Conservation (phyloP, 108 stramenopile species). For the Pseudonitzschia delicatissima region DNA sequence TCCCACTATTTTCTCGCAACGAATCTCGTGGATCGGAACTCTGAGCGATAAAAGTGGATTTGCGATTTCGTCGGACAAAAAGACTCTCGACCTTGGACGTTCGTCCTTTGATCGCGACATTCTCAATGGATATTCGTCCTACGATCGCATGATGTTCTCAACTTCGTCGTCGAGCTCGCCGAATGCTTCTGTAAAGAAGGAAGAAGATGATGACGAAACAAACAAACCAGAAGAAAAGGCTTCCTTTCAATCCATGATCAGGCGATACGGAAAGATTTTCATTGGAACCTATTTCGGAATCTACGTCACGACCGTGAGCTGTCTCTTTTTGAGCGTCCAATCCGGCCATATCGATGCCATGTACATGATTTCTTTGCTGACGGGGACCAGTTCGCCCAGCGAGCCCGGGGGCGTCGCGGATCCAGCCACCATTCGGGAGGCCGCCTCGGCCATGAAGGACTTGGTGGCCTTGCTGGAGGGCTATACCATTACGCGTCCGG, state of each 20-base stretch:
- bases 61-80: no score
- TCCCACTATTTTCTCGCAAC: no score
- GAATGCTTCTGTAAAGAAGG: not conserved
- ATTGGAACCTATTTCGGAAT: slow-evolving; percentile 66
- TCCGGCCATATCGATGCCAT: slow-evolving; percentile 74
- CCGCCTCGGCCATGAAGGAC: slow-evolving; percentile 43
- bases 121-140: not conserved
- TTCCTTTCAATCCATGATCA: slow-evolving; percentile 31
- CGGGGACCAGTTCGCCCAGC: slow-evolving; percentile 16
- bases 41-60: no score
- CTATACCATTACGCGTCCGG: slow-evolving; percentile 59
- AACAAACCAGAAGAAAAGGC: slow-evolving; percentile 15
- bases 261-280: slow-evolving; percentile 69
- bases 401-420: slow-evolving; percentile 44
- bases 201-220: not conserved
- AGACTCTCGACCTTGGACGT: no score
- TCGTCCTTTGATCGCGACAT: no score
- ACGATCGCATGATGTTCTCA: not conserved
- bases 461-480: slow-evolving; percentile 57
- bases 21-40: no score
- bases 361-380: slow-evolving; percentile 44
- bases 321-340: slow-evolving; percentile 62
- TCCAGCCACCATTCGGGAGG: slow-evolving; percentile 26
- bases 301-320: slow-evolving; percentile 56
- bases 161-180: not conserved